These are phyloP conservation scores for Tetrahymena thermophila DNA, from an alignment of 73 alveolate genomes.

Conservation along the genomic window DNA sequence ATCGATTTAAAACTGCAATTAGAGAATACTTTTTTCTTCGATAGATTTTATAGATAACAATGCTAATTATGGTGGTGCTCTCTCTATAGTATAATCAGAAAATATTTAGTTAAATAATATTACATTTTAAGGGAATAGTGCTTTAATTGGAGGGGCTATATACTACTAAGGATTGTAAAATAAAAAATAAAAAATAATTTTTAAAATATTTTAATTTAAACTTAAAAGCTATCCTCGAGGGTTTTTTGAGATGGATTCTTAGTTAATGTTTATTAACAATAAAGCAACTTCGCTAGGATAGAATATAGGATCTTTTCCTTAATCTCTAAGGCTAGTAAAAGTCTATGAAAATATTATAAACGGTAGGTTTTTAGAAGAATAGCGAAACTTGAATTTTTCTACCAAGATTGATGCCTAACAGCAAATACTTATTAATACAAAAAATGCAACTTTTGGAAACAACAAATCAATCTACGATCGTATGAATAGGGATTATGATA, in stretches of 20 bases:
- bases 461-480: neutral
- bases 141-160: neutral
- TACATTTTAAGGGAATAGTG: neutral
- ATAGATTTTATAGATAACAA: neutral
- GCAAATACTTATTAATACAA: neutral
- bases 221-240: neutral
- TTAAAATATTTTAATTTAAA: neutral
- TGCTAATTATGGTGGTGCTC: neutral
- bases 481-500: neutral
- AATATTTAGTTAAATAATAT: neutral
- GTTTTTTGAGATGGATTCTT: neutral
- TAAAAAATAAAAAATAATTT: neutral
- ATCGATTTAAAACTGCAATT: neutral
- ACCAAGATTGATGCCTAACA: neutral
- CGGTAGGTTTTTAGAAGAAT: neutral
- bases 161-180: neutral
- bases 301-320: neutral
- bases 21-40: neutral
- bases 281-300: neutral
- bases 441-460: neutral
- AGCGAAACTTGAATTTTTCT: neutral
- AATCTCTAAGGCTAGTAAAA: neutral
- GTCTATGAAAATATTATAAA: neutral
- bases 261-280: neutral
- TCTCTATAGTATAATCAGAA: neutral